Conservation (phyloP, 805 yeast species). For the Sungouiozyma intestinalis region DNA sequence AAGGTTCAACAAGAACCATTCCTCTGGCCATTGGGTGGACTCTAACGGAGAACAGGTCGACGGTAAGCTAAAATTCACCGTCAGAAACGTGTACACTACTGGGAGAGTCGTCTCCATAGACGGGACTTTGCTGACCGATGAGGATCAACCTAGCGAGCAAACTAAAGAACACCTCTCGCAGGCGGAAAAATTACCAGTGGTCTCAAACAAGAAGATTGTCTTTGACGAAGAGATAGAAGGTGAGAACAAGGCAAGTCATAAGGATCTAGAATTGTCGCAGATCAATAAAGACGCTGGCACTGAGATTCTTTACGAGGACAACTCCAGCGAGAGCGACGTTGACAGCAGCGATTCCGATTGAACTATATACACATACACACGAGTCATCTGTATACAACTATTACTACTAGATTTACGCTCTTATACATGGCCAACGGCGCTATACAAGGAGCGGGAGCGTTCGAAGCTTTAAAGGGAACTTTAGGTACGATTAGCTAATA, state of each 20-base stretch:
- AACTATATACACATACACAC: background rate
- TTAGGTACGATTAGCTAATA: background rate
- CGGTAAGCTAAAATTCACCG: conserved; percentile 70
- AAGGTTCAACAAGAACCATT: conserved; percentile 30
- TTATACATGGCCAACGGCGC: too few relatives aligned
- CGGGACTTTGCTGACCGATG: conserved; percentile 55
- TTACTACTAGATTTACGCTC: too few relatives aligned
- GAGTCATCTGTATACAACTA: too few relatives aligned
- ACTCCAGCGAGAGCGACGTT: conserved; percentile 23
- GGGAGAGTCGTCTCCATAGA: conserved; percentile 80
- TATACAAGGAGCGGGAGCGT: too few relatives aligned
- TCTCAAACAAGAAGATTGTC: conserved; percentile 37
- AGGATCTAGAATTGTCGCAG: conserved; percentile 25
- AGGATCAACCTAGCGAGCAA: conserved; percentile 17
- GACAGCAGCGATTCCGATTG: conserved; percentile 9
- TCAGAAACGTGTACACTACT: conserved; percentile 60
- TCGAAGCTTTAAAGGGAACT: too few relatives aligned
- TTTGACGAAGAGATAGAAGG: conserved; percentile 37
- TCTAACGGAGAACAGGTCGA: conserved; percentile 62
- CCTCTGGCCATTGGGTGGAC: conserved; percentile 85
- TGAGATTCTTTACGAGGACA: conserved; percentile 27
- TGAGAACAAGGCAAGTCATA: conserved; percentile 28
- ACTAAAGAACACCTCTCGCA: conserved; percentile 24
- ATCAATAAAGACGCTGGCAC: conserved; percentile 28
- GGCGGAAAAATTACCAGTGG: conserved; percentile 45